Evolutionary conservation across 768 basidiomycete genomes (phyloP), one percentile per base, ranked within the genome.

Genomic region (Podaxis pistillaris): DNA sequence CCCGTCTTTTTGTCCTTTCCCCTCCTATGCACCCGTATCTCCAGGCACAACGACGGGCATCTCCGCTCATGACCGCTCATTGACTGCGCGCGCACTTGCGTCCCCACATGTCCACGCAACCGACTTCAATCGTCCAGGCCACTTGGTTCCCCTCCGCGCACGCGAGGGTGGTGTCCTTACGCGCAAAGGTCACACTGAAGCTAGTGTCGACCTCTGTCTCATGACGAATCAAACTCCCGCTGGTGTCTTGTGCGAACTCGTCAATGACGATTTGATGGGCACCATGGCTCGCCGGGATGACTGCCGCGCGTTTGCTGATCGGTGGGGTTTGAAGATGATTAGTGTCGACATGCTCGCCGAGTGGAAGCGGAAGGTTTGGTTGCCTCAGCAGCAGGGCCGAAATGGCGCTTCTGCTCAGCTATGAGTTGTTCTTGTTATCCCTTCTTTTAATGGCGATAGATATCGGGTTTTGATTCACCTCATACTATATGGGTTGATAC

Each of bases 241-340:
- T 0, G 96, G 95, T 5, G 80, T 98, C 0, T 83, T 99, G 37
- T 98, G 97, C 71, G 97, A 99, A 73, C 78, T 98, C 40, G 95
- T 98, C 15, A 96, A 98, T 59, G 94, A 98, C 66, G 89, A 98
- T 72, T 83, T 83, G 13, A 76, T 83, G 67, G 97, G 97, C 0
- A 87, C 82, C 15, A 99, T 99, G 97, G 93, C 95, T n/a, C 80
- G 96, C 17, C 78, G 94, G 38, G 96, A 98, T 69, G 96, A 95
- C 68, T 96, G 96, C 71, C 83, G 94, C 65, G 82, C 86, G 40
- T 98, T 99, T 70, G 96, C 97, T 11, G 87, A 93, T 74, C 78
- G 82, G 24, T 95, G 91, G 90, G 91, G 93, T 8, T 70, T 98
- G 59, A 94, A 91, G 72, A 93, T 97, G 88, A 93, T 99, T 70